Base-by-base conservation (phyloP, 2,329 filamentous ascomycete species). In the Clonostachys chloroleuca region DNA sequence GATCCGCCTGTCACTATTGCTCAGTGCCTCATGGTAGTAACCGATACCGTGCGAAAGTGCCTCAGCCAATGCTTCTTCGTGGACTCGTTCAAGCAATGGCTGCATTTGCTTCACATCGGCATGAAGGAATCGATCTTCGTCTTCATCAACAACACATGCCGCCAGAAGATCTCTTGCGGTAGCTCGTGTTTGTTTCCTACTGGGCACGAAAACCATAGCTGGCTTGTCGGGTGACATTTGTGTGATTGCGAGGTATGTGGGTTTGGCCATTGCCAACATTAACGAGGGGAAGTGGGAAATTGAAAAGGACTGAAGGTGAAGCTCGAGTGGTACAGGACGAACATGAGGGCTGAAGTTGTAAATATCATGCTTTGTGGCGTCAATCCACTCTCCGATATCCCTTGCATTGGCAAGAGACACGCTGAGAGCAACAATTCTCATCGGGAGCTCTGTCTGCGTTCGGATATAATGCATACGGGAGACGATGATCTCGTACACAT, bases 261-360 rank as follows among this genome's bases (percentile, higher is more conserved):
- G 95, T 66, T 95, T 92, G 14, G 92, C 90, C 94, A 99, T 99
- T 13, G 94, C 92, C 56, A 99, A 80, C 94, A 99, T 99, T 39
- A 99, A 78, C 12, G 94, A 97, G 5, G 94, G 95, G 72, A 96
- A 96, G 63, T 99, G 95, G 42, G 95, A 91, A 50, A 96, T 95
- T 30, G 86, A 89, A 70, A 94, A 99, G 2, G 92, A 92, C 67
- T 99, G 94, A 43, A 99, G 87, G 63, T 96, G 91, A 48, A 99
- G 80, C 64, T 97, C 92, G 34, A 99, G 73, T 18, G 92, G 92
- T 16, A 96, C 83, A 2, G 91, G 87, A 48, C 95, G 86, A 51
- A 92, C 85, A 59, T 92, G 87, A 3, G 94, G 94, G 58, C 90
- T 96, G 73, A 99, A 99, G 71, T 99, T 99, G 77, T 92, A 99